Evolutionary conservation across 805 yeast species (phyloP).

Genomic region (Suhomyces vadensis): DNA sequence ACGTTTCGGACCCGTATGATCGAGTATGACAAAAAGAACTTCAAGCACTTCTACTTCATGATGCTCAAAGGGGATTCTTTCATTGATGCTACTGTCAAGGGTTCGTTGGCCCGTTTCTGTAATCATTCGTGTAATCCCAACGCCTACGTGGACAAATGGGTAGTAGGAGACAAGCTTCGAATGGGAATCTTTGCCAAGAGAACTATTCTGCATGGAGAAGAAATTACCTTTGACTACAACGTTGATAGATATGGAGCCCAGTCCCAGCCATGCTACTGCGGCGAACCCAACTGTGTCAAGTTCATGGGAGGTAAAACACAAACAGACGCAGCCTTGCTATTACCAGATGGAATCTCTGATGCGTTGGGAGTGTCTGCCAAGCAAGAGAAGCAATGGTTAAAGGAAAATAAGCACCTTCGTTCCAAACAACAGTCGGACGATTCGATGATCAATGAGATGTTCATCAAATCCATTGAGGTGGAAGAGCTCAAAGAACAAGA

Average conservation of each 20-base stretch:
- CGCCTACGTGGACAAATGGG: conserved; percentile 96
- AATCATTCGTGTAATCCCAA: conserved; percentile 96
- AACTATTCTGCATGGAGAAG: conserved; percentile 73
- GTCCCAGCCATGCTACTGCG: conserved; percentile 93
- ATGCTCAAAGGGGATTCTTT: conserved; percentile 91
- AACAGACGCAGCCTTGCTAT: conserved; percentile 81
- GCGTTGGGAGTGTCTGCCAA: conserved; percentile 76
- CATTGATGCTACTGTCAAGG: conserved; percentile 90
- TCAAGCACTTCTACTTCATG: conserved; percentile 91
- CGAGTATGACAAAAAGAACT: conserved; percentile 65
- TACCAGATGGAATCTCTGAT: conserved; percentile 81
- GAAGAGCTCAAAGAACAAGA: conserved; percentile 53
- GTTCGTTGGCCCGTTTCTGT: conserved; percentile 86
- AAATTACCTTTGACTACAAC: conserved; percentile 87
- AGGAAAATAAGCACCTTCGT: conserved; percentile 52
- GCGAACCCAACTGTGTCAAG: conserved; percentile 88
- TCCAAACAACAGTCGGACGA: conserved; percentile 55
- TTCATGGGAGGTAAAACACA: conserved; percentile 96
- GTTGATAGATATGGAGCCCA: conserved; percentile 96
- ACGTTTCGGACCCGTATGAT: conserved; percentile 74
- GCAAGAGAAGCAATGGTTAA: conserved; percentile 72
- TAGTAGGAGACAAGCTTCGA: conserved; percentile 81
- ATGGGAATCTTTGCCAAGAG: conserved; percentile 96
- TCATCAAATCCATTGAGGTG: conserved; percentile 60
- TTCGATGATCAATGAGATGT: conserved; percentile 60